A percentile compares a stretch with the other conserved stretches of the same genome.
Conservation (phyloP, 2,329 filamentous ascomycete species). For the Cytospora piceicola region DNA sequence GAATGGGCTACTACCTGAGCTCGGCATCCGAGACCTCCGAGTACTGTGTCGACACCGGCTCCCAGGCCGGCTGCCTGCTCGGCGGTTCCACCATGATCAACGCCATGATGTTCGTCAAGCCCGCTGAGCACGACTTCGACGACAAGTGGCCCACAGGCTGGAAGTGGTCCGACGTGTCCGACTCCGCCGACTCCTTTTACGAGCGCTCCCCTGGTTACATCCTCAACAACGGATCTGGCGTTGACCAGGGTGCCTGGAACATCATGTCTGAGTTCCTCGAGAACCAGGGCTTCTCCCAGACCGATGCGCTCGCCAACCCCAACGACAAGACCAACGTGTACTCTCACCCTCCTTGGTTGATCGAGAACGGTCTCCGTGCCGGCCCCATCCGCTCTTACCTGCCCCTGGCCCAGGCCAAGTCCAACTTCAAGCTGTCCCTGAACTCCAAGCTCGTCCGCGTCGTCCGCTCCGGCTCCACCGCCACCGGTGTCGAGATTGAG, state of each 20-base stretch:
- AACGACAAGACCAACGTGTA: conserved; percentile 32
- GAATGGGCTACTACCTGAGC: conserved; percentile 36
- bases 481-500: conserved; percentile 36
- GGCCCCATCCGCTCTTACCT: conserved; percentile 36
- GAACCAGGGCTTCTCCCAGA: conserved; percentile 30
- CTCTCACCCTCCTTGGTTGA: conserved; percentile 33
- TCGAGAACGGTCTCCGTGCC: conserved; percentile 31
- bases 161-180: conserved; percentile 37
- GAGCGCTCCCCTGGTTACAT: conserved; percentile 37
- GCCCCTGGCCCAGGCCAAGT: conserved; percentile 33
- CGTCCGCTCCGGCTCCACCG: conserved; percentile 31
- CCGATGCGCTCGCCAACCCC: conserved; percentile 31
- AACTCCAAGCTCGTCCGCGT: conserved; percentile 36
- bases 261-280: conserved; percentile 31
- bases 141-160: conserved; percentile 40
- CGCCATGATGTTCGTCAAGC: conserved; percentile 42
- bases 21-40: conserved; percentile 32
- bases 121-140: conserved; percentile 39
- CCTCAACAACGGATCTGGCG: conserved; percentile 34
- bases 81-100: conserved; percentile 44
- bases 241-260: conserved; percentile 31
- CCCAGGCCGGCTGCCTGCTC: conserved; percentile 43
- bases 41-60: conserved; percentile 43
- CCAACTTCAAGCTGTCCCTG: conserved; percentile 36
- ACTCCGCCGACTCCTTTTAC: conserved; percentile 37